Percentiles rank a stretch among this genome's conserved stretches.
phyloP scores from a whole-genome alignment of 345 rosid genomes.

The Geranium brycei region DNA sequence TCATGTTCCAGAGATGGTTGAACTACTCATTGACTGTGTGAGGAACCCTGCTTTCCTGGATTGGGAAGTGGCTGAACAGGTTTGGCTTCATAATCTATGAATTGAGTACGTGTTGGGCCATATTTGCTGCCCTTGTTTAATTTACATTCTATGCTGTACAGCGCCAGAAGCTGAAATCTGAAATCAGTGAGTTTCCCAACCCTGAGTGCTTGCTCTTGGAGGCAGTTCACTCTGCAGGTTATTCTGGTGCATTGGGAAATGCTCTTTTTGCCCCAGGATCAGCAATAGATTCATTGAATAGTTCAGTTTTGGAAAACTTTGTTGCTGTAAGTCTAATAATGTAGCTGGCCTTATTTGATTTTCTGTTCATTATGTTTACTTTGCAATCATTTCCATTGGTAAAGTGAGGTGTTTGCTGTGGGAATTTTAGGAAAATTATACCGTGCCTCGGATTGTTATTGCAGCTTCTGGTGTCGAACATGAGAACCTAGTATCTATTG shows the following conservation, averaged over 20 bases:
- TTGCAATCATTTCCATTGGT: not conserved
- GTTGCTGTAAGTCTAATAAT: conserved; percentile 39
- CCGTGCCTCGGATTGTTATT: conserved; percentile 69
- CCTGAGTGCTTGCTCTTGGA: conserved; percentile 70
- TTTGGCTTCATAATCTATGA: conserved; percentile 8
- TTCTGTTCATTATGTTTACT: not conserved
- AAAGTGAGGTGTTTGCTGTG: conserved; percentile 8
- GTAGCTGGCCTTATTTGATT: conserved; percentile 3
- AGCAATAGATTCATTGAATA: conserved; percentile 39
- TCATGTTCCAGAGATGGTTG: conserved; percentile 83
- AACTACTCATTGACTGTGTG: conserved; percentile 72
- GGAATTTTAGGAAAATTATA: conserved; percentile 55
- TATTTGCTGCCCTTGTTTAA: not conserved
- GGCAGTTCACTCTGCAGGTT: conserved; percentile 79
- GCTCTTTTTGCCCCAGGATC: conserved; percentile 81
- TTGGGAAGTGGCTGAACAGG: conserved; percentile 88
- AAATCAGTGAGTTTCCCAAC: conserved; percentile 48
- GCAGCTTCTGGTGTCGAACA: conserved; percentile 84
- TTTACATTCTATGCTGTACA: conserved; percentile 21
- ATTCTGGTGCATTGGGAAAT: conserved; percentile 74
- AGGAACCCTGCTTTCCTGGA: conserved; percentile 86
- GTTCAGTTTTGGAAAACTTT: conserved; percentile 55
- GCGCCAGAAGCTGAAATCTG: conserved; percentile 60
- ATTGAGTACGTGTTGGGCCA: not conserved
- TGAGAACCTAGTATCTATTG: conserved; percentile 59